These are phyloP conservation scores for Penicillium pulvis DNA, from an alignment of 495 filamentous ascomycete genomes.

Conservation along the genomic window DNA sequence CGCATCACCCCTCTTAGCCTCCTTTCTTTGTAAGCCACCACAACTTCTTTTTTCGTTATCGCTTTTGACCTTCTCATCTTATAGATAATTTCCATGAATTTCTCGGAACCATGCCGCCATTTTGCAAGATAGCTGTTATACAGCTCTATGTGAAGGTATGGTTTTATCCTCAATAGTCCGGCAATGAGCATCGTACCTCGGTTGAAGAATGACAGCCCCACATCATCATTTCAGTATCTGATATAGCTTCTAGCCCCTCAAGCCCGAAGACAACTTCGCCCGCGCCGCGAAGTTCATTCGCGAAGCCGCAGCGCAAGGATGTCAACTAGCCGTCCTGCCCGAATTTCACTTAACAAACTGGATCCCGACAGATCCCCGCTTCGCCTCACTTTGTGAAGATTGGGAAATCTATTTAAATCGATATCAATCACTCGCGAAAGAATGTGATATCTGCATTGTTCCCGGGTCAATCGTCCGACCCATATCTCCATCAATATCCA, in stretches of 20 bases:
- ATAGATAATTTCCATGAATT: too few species aligned
- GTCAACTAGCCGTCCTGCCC: constrained; percentile 14
- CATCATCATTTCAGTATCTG: not conserved
- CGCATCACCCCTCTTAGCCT: too few species aligned
- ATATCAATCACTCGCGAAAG: not conserved
- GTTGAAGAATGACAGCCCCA: not conserved
- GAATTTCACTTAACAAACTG: constrained; percentile 14
- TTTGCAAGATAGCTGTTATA: not conserved
- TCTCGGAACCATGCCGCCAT: not conserved
- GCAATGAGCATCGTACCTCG: not conserved
- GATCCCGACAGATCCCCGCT: constrained; percentile 10
- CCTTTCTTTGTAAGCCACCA: too few species aligned
- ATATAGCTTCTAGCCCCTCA: not conserved
- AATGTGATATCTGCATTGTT: not conserved
- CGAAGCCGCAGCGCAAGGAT: constrained; percentile 12
- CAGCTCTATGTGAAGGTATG: not conserved
- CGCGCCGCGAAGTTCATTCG: constrained; percentile 16
- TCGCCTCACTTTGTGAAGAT: constrained; percentile 9
- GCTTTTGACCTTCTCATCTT: too few species aligned
- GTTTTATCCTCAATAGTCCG: not conserved
- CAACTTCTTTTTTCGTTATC: too few species aligned
- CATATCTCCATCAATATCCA: not conserved
- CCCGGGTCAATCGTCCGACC: not conserved
- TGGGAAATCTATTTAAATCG: not conserved
- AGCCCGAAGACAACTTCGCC: constrained; percentile 12